phyloP scores from a whole-genome alignment of 2,329 filamentous ascomycete genomes.

The Ceratocystis cubensis region DNA sequence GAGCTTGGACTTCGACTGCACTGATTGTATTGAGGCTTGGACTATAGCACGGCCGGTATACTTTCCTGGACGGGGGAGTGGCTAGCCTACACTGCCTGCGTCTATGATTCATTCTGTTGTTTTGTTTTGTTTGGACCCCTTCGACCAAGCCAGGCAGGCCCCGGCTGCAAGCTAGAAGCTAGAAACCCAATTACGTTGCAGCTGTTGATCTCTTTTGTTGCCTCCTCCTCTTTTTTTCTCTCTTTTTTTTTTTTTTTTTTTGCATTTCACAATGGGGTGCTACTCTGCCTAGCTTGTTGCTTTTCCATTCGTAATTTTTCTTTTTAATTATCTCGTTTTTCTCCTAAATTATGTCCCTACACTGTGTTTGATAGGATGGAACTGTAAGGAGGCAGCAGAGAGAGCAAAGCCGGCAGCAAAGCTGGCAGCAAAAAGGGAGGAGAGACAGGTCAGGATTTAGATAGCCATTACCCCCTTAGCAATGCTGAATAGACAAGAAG shows the following conservation, averaged over 20 bases:
- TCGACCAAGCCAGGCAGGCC: background rate
- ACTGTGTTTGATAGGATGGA: background rate
- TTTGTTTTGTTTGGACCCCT: constrained; percentile 8
- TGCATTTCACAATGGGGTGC: background rate
- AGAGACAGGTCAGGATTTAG: too few species aligned
- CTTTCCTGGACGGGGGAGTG: background rate
- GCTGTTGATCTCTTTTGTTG: background rate
- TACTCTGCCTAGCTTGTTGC: background rate
- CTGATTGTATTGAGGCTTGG: constrained; percentile 2
- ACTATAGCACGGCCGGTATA: constrained; percentile 4
- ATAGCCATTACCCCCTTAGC: too few species aligned
- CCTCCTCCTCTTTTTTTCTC: background rate
- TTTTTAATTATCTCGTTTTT: background rate
- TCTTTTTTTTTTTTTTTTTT: background rate
- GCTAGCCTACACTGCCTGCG: too few species aligned
- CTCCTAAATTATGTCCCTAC: background rate
- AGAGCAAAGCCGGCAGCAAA: background rate
- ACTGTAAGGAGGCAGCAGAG: background rate
- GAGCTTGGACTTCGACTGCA: constrained; percentile 3
- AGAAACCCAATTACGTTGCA: background rate
- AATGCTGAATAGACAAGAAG: too few species aligned
- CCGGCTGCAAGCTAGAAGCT: background rate
- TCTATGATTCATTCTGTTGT: background rate
- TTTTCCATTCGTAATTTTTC: background rate
- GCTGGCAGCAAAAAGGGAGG: background rate